These are phyloP conservation scores for Pisolithus thermaeus DNA, from an alignment of 1,284 basidiomycete genomes.

Conservation along the genomic window DNA sequence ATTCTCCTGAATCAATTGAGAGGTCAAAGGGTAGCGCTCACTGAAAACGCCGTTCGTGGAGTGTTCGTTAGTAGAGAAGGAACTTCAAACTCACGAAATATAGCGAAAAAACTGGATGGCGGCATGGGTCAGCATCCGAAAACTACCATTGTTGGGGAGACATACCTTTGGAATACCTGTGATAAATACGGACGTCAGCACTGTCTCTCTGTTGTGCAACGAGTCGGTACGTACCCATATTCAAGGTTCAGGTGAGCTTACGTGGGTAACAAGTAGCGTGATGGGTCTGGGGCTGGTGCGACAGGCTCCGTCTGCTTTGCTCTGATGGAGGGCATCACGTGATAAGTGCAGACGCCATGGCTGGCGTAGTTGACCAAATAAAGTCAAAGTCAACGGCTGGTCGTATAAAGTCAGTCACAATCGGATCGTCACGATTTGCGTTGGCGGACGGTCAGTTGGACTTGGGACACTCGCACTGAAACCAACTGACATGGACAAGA, in stretches of 20 bases:
- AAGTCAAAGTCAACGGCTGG: no score
- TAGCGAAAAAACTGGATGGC: slow-evolving; percentile 73
- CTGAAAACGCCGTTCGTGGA: slow-evolving; percentile 33
- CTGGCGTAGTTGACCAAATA: no score
- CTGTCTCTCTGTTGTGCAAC: fast-evolving
- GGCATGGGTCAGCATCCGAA: slow-evolving; percentile 6
- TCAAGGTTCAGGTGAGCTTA: slow-evolving; percentile 5
- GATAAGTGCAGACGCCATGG: neutral
- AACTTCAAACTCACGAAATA: slow-evolving; percentile 56
- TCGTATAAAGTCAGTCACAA: no score
- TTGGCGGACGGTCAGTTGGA: no score
- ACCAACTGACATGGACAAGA: no score
- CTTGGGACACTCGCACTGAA: no score
- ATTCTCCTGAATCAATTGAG: slow-evolving; percentile 95
- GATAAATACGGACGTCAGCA: slow-evolving; percentile 2
- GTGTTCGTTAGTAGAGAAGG: neutral
- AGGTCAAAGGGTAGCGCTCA: slow-evolving; percentile 97
- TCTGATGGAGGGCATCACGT: neutral
- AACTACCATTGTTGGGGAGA: slow-evolving; percentile 42
- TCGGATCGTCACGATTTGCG: no score
- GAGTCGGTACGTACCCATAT: slow-evolving; percentile 19
- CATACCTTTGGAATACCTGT: slow-evolving; percentile 58
- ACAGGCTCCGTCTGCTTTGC: neutral
- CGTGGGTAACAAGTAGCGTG: neutral
- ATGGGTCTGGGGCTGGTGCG: neutral